Conservation (phyloP, 371 early-diverging fungal genomes). For the Nematocida sp. region DNA sequence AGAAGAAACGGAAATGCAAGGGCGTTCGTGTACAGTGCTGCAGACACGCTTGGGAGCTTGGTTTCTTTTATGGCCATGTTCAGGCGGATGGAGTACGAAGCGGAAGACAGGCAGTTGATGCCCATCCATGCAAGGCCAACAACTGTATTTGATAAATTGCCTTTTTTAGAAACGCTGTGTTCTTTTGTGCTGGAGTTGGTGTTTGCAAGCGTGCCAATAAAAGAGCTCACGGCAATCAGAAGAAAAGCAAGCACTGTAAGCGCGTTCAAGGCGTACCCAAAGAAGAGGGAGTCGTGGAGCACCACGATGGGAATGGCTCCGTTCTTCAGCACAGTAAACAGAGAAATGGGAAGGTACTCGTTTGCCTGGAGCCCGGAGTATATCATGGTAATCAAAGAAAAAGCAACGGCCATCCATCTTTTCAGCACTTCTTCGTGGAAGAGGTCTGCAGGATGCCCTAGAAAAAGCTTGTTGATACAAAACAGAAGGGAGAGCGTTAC, state of each 20-base stretch:
- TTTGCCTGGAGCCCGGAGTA: constrained; percentile 87
- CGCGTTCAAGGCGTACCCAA: constrained; percentile 70
- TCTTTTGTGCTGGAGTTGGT: constrained; percentile 48
- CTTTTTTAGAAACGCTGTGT: neutral
- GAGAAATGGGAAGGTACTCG: constrained; percentile 73
- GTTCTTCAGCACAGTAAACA: constrained; percentile 96
- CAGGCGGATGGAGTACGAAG: constrained; percentile 78
- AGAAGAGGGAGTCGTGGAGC: constrained; percentile 77
- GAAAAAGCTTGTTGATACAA: neutral
- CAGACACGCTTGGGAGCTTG: constrained; percentile 51
- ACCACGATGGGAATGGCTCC: constrained; percentile 88
- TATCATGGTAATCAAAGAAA: constrained; percentile 82
- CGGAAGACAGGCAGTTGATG: constrained; percentile 78
- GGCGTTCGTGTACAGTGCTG: constrained; percentile 86
- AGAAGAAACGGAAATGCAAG: constrained; percentile 77
- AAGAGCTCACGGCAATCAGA: constrained; percentile 83
- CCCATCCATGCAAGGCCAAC: constrained; percentile 76
- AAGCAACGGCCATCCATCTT: constrained; percentile 77
- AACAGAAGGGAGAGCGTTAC: constrained; percentile 40
- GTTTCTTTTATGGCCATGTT: constrained; percentile 70
- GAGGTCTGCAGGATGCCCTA: constrained; percentile 64
- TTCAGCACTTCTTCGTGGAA: constrained; percentile 65
- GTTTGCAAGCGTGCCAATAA: constrained; percentile 77
- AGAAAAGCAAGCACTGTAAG: constrained; percentile 71
- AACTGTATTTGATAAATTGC: neutral